Evolutionary conservation across 1,284 basidiomycete genomes (phyloP), one percentile per base, ranked within the genome.

Genomic region (Quambalaria eucalypti): DNA sequence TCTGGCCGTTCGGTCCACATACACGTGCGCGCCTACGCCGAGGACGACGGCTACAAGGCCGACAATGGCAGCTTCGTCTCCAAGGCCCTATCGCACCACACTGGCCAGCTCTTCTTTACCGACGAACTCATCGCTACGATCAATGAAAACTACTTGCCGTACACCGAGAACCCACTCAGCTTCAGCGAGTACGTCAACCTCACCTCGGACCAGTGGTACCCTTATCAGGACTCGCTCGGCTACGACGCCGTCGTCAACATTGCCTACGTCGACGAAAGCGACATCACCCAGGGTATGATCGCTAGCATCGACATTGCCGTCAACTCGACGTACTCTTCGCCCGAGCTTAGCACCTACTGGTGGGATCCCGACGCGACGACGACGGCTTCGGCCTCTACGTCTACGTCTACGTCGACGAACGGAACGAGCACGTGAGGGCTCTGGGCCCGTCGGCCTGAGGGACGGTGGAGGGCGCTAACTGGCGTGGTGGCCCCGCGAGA

Each of bases 61-160:
- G 48, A 49, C 26, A 49, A 49, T 49, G 48, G 48, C 14, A 49
- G 26, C 26, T 49, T 49, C 31, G 26, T 49, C 31, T 19, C 48
- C 26, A 49, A 14, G 26, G 26, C 12, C 12, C 19, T 28, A n/a
- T 19, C 48, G 12, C 26, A 49, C 31, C 48, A 49, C 26, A 49
- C 48, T 6, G 48, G 48, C 12, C 48, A 49, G 19, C 31, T 19
- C 23, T 49, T 49, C 31, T 49, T 25, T 23, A n/a, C 12, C 12
- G 10, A 19, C 19, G 48, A 49, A 10, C 6, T 26, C 31, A 23
- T 28, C 21, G 26, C 26, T 8, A n/a, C n/a, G n/a, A n/a, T n/a
- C n/a, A n/a, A n/a, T n/a, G n/a, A n/a, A n/a, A n/a, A n/a, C n/a
- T n/a, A n/a, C n/a, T n/a, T n/a, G n/a, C 48, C 48, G 16, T 49